phyloP scores from a whole-genome alignment of 2,329 filamentous ascomycete genomes.

The Dactylonectria macrodidyma region DNA sequence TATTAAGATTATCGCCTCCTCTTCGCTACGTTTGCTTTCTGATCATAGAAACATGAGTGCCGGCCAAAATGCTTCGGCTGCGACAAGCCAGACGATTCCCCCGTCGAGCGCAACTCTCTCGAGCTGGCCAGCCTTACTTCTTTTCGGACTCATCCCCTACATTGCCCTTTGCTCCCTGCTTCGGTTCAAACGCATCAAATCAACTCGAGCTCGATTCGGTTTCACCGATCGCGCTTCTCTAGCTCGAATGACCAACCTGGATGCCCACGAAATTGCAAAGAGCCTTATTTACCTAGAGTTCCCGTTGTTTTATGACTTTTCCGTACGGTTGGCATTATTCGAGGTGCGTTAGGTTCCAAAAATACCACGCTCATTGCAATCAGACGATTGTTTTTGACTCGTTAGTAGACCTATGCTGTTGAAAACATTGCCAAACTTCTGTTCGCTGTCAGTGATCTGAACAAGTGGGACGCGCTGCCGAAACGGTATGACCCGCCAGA shows the following conservation, averaged over 20 bases:
- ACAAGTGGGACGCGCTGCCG: slow-evolving; percentile 48
- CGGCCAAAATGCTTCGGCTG: slow-evolving; percentile 8
- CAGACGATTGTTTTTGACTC: slow-evolving; percentile 6
- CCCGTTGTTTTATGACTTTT: slow-evolving; percentile 55
- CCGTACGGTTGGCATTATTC: slow-evolving; percentile 58
- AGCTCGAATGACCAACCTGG: slow-evolving; percentile 57
- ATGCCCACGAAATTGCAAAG: slow-evolving; percentile 62
- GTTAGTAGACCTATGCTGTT: slow-evolving; percentile 57
- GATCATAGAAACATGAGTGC: background rate
- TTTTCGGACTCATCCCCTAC: slow-evolving; percentile 50
- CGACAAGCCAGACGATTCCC: background rate
- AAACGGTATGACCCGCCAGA: slow-evolving; percentile 52
- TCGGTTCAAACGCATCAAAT: slow-evolving; percentile 54
- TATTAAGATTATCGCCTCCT: background rate
- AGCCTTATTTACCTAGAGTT: slow-evolving; percentile 54
- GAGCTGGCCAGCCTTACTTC: slow-evolving; percentile 24
- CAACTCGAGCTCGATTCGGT: slow-evolving; percentile 48
- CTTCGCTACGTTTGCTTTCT: background rate
- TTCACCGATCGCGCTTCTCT: slow-evolving; percentile 56
- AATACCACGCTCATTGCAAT: background rate
- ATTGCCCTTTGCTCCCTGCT: slow-evolving; percentile 53
- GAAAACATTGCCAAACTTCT: slow-evolving; percentile 56
- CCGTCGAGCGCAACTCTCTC: background rate
- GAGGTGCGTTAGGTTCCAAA: slow-evolving; percentile 47
- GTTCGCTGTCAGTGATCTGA: slow-evolving; percentile 54